phyloP scores from a whole-genome alignment of 495 filamentous ascomycete species.

The Aspergillus asperescens region DNA sequence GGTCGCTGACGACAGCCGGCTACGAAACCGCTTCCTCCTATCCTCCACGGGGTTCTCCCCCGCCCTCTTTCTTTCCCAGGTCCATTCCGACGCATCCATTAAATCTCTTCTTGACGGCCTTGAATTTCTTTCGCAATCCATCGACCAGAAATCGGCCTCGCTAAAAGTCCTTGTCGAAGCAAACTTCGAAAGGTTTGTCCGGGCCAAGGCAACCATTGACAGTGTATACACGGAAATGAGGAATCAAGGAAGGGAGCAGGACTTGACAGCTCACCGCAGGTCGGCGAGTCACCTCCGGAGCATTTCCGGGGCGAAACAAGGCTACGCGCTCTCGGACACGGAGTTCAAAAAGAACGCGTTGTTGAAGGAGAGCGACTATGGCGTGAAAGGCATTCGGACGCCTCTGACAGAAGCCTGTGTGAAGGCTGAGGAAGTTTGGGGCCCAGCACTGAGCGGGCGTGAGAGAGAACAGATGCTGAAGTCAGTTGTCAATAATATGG shows the following conservation, averaged over 20 bases:
- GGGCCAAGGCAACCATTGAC: conserved; percentile 94
- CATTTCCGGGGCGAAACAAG: conserved; percentile 46
- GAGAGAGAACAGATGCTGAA: conserved; percentile 85
- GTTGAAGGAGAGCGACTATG: conserved; percentile 90
- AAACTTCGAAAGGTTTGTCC: conserved; percentile 96
- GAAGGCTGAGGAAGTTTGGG: conserved; percentile 96
- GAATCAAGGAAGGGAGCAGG: conserved; percentile 66
- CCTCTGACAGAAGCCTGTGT: conserved; percentile 82
- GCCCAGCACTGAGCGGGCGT: conserved; percentile 84
- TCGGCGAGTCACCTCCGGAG: conserved; percentile 57
- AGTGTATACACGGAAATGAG: conserved; percentile 98
- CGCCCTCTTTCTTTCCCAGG: conserved; percentile 82
- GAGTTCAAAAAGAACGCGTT: conserved; percentile 75
- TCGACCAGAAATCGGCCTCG: conserved; percentile 94
- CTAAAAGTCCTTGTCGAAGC: conserved; percentile 93
- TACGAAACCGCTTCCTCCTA: conserved; percentile 87
- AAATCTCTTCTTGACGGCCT: conserved; percentile 72
- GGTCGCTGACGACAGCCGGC: conserved; percentile 74
- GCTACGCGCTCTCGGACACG: conserved; percentile 30
- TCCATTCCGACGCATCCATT: conserved; percentile 78
- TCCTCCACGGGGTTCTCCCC: conserved; percentile 95
- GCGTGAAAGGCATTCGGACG: conserved; percentile 80
- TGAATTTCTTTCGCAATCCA: conserved; percentile 76
- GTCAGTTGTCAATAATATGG: conserved; percentile 63
- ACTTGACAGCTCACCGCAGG: conserved; percentile 52